phyloP scores from a whole-genome alignment of 225 moss, liverwort and hornwort genomes.

The Ulota crispa region DNA sequence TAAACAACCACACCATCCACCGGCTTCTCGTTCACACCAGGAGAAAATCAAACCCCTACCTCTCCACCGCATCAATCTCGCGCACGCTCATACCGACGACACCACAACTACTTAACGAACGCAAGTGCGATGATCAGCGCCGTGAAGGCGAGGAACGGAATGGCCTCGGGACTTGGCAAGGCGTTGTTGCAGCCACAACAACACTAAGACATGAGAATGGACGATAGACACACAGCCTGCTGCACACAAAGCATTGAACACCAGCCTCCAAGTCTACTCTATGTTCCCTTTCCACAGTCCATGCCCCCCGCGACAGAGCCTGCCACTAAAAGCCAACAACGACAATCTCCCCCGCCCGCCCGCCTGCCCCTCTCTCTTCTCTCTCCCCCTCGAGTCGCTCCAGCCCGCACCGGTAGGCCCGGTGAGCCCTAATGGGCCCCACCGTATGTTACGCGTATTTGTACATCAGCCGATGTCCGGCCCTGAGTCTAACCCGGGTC shows the following conservation, averaged over 20 bases:
- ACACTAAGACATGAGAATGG: conserved; percentile 17
- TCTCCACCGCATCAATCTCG: conserved; percentile 4
- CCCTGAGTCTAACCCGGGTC: not conserved
- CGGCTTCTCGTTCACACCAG: conserved; percentile 12
- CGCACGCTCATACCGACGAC: conserved; percentile 31
- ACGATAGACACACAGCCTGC: conserved; percentile 22
- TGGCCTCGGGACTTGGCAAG: conserved; percentile 9
- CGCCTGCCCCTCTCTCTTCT: conserved; percentile 1
- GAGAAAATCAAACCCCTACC: conserved; percentile 36
- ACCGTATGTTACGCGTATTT: not conserved
- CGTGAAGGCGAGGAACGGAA: conserved; percentile 1
- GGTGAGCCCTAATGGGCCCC: conserved; percentile 27
- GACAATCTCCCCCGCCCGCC: conserved; percentile 26
- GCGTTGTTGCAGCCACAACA: conserved; percentile 1
- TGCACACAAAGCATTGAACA: conserved; percentile 34
- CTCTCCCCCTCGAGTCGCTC: conserved; percentile 25
- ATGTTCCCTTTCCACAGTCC: conserved; percentile 29
- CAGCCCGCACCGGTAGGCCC: conserved; percentile 26
- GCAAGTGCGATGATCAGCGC: conserved; percentile 36
- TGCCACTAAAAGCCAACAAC: conserved; percentile 40
- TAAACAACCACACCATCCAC: conserved; percentile 33
- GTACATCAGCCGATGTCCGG: not conserved
- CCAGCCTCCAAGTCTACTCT: conserved; percentile 30
- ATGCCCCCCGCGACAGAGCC: conserved; percentile 32
- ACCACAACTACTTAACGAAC: conserved; percentile 1